phyloP scores from a whole-genome alignment of 306 rosid species.

The Cicer pinnatifidum region DNA sequence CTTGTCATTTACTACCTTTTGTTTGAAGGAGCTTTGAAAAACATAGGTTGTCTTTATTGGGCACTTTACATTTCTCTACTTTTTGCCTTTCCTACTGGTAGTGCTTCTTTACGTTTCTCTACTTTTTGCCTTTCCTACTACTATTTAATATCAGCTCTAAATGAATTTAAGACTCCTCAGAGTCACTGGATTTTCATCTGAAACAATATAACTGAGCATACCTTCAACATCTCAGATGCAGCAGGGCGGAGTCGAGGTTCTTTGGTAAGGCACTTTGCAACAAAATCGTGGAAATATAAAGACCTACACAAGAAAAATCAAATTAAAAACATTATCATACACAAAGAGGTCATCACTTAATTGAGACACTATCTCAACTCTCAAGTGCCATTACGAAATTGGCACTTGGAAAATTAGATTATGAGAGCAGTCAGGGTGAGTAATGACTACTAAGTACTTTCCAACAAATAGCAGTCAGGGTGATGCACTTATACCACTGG shows the following conservation, averaged over 20 bases:
- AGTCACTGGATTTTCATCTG: conserved; percentile 12
- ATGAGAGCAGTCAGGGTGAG: conserved; percentile 20
- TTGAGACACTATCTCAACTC: conserved; percentile 16
- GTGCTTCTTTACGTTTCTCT: neutral
- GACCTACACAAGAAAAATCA: conserved; percentile 69
- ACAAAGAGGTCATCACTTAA: conserved; percentile 17
- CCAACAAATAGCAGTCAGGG: neutral
- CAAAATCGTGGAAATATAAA: conserved; percentile 92
- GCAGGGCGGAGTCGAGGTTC: conserved; percentile 95
- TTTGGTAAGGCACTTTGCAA: conserved; percentile 94
- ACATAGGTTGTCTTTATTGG: neutral
- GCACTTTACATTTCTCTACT: neutral
- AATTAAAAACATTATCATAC: conserved; percentile 13
- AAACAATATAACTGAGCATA: conserved; percentile 45
- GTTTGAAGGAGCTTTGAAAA: conserved; percentile 17
- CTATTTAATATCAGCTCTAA: conserved; percentile 18
- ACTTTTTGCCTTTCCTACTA: neutral
- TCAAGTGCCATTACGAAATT: conserved; percentile 22
- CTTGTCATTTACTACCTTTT: conserved; percentile 15
- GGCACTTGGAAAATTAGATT: conserved; percentile 2
- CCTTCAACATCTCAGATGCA: conserved; percentile 98
- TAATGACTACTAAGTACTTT: neutral
- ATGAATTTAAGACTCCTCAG: conserved; percentile 23
- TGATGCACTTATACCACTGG: conserved; percentile 31
- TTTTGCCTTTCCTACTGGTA: neutral